Conservation (phyloP, 2,329 filamentous ascomycete species). For the Exophiala sideris region DNA sequence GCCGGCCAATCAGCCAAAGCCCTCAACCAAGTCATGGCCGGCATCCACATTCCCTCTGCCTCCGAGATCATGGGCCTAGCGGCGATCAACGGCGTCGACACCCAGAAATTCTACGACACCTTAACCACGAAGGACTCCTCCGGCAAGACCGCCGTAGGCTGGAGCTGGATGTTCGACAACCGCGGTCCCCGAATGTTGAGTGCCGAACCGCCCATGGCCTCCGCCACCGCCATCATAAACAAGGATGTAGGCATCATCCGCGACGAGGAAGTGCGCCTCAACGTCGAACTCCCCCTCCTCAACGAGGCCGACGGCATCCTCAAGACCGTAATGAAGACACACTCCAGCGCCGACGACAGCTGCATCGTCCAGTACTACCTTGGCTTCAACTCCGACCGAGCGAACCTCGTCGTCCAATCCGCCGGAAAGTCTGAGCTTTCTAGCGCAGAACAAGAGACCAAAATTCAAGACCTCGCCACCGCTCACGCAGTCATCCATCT, state of each 20-base stretch:
- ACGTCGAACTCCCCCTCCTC: slow-evolving; percentile 25
- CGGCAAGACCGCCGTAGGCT: slow-evolving; percentile 41
- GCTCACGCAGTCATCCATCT: slow-evolving; percentile 25
- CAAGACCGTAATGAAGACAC: slow-evolving; percentile 25
- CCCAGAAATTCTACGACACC: slow-evolving; percentile 39
- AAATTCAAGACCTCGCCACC: slow-evolving; percentile 18
- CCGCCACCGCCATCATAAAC: slow-evolving; percentile 58
- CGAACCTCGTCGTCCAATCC: slow-evolving; percentile 20
- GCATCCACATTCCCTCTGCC: slow-evolving; percentile 59
- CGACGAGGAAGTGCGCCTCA: slow-evolving; percentile 25
- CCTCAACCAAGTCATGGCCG: slow-evolving; percentile 62
- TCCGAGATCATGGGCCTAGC: slow-evolving; percentile 62
- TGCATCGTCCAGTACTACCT: slow-evolving; percentile 28
- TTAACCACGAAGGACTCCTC: slow-evolving; percentile 32
- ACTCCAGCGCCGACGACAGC: slow-evolving; percentile 26
- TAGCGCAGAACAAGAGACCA: slow-evolving; percentile 6
- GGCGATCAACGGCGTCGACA: slow-evolving; percentile 53
- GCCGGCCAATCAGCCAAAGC: slow-evolving; percentile 62
- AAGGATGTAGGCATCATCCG: slow-evolving; percentile 49
- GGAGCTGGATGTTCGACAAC: slow-evolving; percentile 63
- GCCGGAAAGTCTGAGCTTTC: slow-evolving; percentile 13
- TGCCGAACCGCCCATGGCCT: slow-evolving; percentile 54
- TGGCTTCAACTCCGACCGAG: slow-evolving; percentile 20
- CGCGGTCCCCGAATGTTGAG: slow-evolving; percentile 55
- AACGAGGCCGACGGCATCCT: slow-evolving; percentile 24